These are phyloP conservation scores for Aspergillus sp. DNA, from an alignment of 2,329 filamentous ascomycete genomes.

Conservation along the genomic window DNA sequence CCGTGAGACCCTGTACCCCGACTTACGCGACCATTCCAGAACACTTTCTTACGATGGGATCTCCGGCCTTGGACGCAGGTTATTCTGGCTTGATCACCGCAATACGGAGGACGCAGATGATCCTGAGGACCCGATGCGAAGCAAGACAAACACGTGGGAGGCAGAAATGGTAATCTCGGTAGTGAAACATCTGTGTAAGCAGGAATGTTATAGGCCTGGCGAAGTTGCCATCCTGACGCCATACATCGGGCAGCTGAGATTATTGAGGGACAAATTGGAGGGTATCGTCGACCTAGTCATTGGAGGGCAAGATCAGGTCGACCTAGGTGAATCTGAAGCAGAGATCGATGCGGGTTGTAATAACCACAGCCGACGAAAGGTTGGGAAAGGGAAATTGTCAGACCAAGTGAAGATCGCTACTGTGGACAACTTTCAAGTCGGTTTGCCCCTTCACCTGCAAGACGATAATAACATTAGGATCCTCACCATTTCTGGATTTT, in stretches of 20 bases:
- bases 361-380: no score
- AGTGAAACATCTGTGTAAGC: conserved; percentile 56
- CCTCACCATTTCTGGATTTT: conserved; percentile 67
- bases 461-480: conserved; percentile 42
- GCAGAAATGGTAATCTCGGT: conserved; percentile 55
- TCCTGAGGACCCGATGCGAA: conserved; percentile 25
- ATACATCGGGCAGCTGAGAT: conserved; percentile 47
- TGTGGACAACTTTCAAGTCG: no score
- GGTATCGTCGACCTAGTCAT: conserved; percentile 52
- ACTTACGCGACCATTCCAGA: conserved; percentile 44
- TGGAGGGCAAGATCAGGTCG: conserved; percentile 54
- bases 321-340: conserved; percentile 34
- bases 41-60: conserved; percentile 36
- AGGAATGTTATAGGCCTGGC: conserved; percentile 50
- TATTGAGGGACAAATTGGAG: conserved; percentile 33
- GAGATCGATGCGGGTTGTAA: conserved; percentile 23
- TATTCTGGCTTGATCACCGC: conserved; percentile 48
- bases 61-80: conserved; percentile 38
- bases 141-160: conserved; percentile 48
- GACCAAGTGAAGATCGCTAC: no score
- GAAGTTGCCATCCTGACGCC: conserved; percentile 66
- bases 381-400: no score
- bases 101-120: conserved; percentile 30
- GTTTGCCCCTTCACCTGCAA: conserved; percentile 30
- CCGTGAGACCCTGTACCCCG: conserved; percentile 49